phyloP scores from a whole-genome alignment of 1,284 basidiomycete species.

The Naganishia sp. region DNA sequence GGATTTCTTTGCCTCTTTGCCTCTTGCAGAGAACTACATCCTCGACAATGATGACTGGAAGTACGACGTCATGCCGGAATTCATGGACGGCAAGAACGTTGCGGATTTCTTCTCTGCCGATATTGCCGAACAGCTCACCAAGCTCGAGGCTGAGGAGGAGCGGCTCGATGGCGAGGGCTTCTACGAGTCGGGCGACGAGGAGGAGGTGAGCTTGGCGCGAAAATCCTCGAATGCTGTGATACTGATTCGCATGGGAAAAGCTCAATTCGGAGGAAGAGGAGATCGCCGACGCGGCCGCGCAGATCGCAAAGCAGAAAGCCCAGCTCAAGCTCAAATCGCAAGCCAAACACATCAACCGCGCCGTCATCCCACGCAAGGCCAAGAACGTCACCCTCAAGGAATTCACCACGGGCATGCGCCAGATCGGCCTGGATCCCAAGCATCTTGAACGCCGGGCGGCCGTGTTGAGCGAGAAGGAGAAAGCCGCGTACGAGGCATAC shows the following conservation, averaged over 20 bases:
- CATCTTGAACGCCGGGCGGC: conserved; percentile 84
- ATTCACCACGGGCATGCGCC: conserved; percentile 76
- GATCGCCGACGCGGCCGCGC: conserved; percentile 68
- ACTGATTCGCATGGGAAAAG: conserved; percentile 51
- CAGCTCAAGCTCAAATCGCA: conserved; percentile 75
- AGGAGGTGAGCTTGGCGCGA: conserved; percentile 59
- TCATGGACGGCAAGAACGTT: conserved; percentile 97
- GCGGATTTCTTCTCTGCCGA: conserved; percentile 99
- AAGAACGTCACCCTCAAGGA: conserved; percentile 83
- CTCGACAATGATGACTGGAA: conserved; percentile 94
- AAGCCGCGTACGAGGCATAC: conserved; percentile 50
- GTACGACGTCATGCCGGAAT: conserved; percentile 91
- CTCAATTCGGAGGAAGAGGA: conserved; percentile 89
- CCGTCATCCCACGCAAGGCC: conserved; percentile 81
- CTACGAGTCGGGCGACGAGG: conserved; percentile 85
- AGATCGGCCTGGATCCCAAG: conserved; percentile 85
- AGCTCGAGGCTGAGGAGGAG: conserved; percentile 95
- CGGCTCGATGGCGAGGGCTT: conserved; percentile 89
- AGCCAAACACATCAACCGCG: conserved; percentile 81
- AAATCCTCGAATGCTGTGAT: neutral
- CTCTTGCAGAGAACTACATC: conserved; percentile 75
- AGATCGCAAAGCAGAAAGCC: conserved; percentile 64
- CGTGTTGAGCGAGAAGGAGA: conserved; percentile 61
- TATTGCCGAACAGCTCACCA: conserved; percentile 93
- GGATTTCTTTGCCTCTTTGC: neutral